phyloP scores from a whole-genome alignment of 306 rosid species.

The Phaseolus lunatus region DNA sequence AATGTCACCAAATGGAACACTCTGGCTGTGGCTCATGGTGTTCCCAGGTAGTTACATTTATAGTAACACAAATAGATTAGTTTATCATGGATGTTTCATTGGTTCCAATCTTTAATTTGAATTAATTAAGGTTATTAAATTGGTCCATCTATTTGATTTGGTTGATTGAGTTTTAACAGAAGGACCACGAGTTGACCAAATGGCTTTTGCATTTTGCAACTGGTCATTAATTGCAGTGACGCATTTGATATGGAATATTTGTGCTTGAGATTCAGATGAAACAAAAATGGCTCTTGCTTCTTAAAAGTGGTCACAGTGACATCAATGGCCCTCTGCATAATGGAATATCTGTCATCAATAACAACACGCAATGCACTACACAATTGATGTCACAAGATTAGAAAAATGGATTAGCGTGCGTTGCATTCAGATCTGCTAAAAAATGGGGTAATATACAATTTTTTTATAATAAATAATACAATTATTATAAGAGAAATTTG shows the following conservation, averaged over 20 bases:
- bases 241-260: too few relatives aligned
- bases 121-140: not conserved
- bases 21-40: conserved; percentile 31
- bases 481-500: not conserved
- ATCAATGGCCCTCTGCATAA: not conserved
- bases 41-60: conserved; percentile 2
- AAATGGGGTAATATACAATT: not conserved
- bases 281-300: conserved; percentile 3
- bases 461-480: not conserved
- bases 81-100: not conserved
- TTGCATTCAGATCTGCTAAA: not conserved
- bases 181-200: not conserved
- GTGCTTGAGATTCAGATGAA: not conserved
- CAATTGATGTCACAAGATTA: conserved; percentile 20
- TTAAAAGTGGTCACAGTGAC: not conserved
- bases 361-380: conserved; percentile 30
- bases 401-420: not conserved
- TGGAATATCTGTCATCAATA: conserved; percentile 17
- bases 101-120: not conserved
- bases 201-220: conserved; percentile 7
- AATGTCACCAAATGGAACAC: conserved; percentile 45
- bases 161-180: not conserved
- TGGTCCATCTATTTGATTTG: not conserved
- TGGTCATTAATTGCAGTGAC: not conserved
- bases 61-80: not conserved